A percentile compares a stretch with the other conserved stretches of the same genome.
These are phyloP conservation scores for Kokia cookei DNA, from an alignment of 441 rosid genomes.

Conservation along the genomic window DNA sequence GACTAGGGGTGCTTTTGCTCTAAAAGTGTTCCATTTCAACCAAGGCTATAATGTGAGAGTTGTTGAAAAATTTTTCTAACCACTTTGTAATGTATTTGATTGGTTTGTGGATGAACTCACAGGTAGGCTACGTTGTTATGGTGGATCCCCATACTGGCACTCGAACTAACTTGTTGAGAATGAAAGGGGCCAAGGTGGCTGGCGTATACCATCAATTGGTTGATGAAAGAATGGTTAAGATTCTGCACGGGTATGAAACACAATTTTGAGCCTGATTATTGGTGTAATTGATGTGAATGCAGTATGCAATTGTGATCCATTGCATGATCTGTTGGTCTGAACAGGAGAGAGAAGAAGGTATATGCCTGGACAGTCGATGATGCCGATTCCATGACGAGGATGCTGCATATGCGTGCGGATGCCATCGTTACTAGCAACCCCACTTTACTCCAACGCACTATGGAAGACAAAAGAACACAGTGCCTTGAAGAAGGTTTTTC, in stretches of 20 bases:
- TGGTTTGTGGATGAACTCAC: slow-evolving; percentile 10
- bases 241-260: slow-evolving; percentile 54
- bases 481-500: slow-evolving; percentile 78
- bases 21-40: not conserved
- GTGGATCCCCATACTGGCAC: slow-evolving; percentile 54
- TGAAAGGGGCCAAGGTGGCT: slow-evolving; percentile 70
- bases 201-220: slow-evolving; percentile 78
- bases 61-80: not conserved
- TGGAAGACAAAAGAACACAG: slow-evolving; percentile 64
- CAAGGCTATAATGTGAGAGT: not conserved
- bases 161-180: slow-evolving; percentile 57
- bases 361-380: slow-evolving; percentile 95
- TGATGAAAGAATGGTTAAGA: slow-evolving; percentile 48
- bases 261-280: not conserved
- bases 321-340: slow-evolving; percentile 1
- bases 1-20: not conserved
- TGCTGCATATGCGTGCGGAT: slow-evolving; percentile 64
- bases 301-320: not conserved
- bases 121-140: slow-evolving; percentile 96
- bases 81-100: not conserved
- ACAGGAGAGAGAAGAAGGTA: slow-evolving; percentile 67
- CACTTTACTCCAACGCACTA: slow-evolving; percentile 45
- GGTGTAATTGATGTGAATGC: not conserved
- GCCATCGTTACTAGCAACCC: slow-evolving; percentile 84
- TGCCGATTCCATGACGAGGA: slow-evolving; percentile 57